Percentiles rank a stretch among this genome's conserved stretches.
These are phyloP conservation scores for Botryotinia narcissicola DNA, from an alignment of 2,329 filamentous ascomycete species.

Conservation along the genomic window DNA sequence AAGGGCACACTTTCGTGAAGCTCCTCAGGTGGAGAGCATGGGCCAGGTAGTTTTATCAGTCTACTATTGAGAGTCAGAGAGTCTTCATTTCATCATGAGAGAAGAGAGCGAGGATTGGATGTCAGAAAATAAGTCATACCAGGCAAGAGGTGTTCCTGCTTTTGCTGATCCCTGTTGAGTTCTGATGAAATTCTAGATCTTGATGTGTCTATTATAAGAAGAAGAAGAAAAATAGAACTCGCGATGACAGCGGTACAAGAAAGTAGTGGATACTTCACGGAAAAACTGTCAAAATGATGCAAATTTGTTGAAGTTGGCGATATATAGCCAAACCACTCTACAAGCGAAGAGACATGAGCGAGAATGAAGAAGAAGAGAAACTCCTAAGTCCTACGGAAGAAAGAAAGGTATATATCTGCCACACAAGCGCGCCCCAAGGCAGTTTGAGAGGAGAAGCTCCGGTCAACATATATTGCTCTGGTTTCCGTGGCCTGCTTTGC, in stretches of 20 bases:
- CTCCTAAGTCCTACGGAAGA: not conserved
- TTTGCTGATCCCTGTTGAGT: not conserved
- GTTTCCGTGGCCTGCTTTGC: not conserved
- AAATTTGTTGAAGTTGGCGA: not conserved
- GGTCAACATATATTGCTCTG: not conserved
- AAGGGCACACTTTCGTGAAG: not conserved
- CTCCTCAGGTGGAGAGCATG: not conserved
- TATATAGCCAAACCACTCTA: constrained; percentile 1
- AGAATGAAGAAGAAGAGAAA: not conserved
- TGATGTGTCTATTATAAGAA: not conserved
- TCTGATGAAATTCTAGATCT: not conserved
- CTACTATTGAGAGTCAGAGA: not conserved
- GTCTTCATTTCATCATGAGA: not conserved
- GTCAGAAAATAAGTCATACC: not conserved
- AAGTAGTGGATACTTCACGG: not conserved
- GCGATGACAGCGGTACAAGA: not conserved
- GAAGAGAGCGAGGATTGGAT: not conserved
- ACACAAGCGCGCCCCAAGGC: not conserved
- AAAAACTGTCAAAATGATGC: not conserved
- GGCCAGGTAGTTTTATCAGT: not conserved
- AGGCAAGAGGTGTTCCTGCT: not conserved
- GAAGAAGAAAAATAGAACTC: not conserved
- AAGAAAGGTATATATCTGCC: not conserved
- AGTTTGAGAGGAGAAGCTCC: not conserved
- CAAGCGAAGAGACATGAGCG: not conserved